Evolutionary conservation across 78 protist genomes (phyloP).

Genomic region (Creolimax fragrantissima): DNA sequence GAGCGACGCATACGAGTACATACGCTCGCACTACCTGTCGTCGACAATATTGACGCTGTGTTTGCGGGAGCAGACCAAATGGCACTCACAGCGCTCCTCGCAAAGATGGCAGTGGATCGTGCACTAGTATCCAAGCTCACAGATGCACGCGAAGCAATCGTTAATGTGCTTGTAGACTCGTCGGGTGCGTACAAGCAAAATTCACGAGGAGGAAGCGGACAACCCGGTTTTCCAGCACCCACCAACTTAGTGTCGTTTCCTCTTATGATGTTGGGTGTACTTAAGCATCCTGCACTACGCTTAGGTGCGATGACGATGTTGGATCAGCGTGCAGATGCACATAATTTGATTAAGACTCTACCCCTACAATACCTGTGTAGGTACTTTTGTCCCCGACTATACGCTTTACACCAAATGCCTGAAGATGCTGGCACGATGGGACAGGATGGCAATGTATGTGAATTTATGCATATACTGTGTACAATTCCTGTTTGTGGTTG

Average conservation of each 20-base stretch:
- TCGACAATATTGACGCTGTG: not conserved
- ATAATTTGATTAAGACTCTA: not conserved
- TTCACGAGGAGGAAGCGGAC: not conserved
- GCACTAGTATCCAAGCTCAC: not conserved
- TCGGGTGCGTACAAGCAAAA: not conserved
- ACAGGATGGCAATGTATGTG: not conserved
- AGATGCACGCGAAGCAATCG: slow-evolving; percentile 22
- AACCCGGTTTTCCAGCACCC: not conserved
- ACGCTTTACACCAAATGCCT: slow-evolving; percentile 15
- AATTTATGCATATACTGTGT: not conserved
- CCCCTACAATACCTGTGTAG: not conserved
- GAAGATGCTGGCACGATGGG: not conserved
- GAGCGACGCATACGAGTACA: slow-evolving; percentile 45
- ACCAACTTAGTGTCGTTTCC: not conserved
- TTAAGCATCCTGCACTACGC: not conserved
- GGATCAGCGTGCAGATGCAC: slow-evolving; percentile 6
- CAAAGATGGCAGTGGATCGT: slow-evolving; percentile 23
- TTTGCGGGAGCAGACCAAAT: not conserved
- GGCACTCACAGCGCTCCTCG: not conserved
- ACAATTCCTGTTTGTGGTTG: no score
- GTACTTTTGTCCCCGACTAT: not conserved
- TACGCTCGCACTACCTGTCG: slow-evolving; percentile 8
- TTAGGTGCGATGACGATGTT: not conserved
- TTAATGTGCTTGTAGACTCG: not conserved
- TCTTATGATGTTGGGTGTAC: not conserved